These are phyloP conservation scores for Entomortierella parvispora DNA, from an alignment of 192 early-diverging fungal genomes.

Conservation along the genomic window DNA sequence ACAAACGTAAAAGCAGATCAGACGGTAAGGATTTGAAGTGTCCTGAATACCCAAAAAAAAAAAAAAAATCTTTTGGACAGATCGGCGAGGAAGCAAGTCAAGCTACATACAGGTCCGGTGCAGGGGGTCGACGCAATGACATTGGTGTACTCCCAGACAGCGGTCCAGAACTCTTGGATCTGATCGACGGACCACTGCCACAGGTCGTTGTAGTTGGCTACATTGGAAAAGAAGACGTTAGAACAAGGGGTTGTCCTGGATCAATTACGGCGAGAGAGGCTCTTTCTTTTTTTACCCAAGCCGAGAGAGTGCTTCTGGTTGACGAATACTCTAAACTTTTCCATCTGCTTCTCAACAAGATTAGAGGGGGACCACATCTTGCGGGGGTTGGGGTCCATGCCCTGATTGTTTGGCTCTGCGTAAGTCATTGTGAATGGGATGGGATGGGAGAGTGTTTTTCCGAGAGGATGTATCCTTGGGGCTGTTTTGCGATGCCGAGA, in stretches of 20 bases:
- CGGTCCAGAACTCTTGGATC: constrained; percentile 86
- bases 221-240: constrained; percentile 6
- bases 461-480: background rate
- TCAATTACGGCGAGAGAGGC: background rate
- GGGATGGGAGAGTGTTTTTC: background rate
- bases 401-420: constrained; percentile 15
- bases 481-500: background rate
- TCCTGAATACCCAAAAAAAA: background rate
- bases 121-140: constrained; percentile 60
- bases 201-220: constrained; percentile 78
- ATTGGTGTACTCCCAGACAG: constrained; percentile 82
- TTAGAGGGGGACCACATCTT: constrained; percentile 74
- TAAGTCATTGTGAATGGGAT: constrained; percentile 23
- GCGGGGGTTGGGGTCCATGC: constrained; percentile 48
- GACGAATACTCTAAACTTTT: constrained; percentile 78
- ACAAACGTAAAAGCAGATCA: constrained; percentile 12
- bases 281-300: constrained; percentile 62
- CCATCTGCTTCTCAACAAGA: constrained; percentile 67
- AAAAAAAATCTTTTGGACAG: background rate
- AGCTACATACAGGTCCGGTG: constrained; percentile 32
- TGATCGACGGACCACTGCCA: constrained; percentile 86
- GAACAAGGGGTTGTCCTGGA: constrained; percentile 4
- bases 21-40: background rate
- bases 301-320: constrained; percentile 71
- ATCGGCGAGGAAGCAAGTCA: background rate